These are phyloP conservation scores for Pyricularia grisea DNA, from an alignment of 2,329 filamentous ascomycete species.

Conservation along the genomic window DNA sequence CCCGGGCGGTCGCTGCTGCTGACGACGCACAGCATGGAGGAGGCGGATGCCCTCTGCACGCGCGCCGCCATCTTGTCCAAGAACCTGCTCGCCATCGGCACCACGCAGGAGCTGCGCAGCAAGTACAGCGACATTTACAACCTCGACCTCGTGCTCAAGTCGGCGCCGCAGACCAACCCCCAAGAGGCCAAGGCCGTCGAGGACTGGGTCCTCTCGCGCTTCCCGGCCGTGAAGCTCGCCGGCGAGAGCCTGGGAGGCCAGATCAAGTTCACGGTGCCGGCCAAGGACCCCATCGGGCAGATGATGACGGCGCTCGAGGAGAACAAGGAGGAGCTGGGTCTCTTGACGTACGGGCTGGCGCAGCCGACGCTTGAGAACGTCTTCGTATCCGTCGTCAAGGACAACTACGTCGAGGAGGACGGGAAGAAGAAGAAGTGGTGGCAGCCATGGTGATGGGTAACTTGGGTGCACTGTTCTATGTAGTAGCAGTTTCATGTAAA, in stretches of 20 bases:
- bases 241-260: slow-evolving; percentile 75
- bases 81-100: slow-evolving; percentile 78
- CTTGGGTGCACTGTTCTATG: too few relatives aligned
- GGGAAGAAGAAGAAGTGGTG: slow-evolving; percentile 40
- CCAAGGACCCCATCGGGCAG: slow-evolving; percentile 49
- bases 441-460: slow-evolving; percentile 21
- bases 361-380: slow-evolving; percentile 90
- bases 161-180: slow-evolving; percentile 62
- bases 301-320: slow-evolving; percentile 68
- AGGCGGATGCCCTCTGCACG: slow-evolving; percentile 79
- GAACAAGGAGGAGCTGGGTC: slow-evolving; percentile 55
- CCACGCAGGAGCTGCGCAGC: slow-evolving; percentile 59
- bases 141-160: slow-evolving; percentile 68
- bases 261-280: slow-evolving; percentile 71
- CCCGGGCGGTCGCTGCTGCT: slow-evolving; percentile 74
- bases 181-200: slow-evolving; percentile 60
- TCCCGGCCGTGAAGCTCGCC: slow-evolving; percentile 60
- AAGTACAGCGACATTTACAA: slow-evolving; percentile 72
- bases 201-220: slow-evolving; percentile 51
- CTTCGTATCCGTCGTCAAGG: slow-evolving; percentile 70
- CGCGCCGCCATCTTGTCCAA: slow-evolving; percentile 79
- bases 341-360: slow-evolving; percentile 80
- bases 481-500: too few relatives aligned
- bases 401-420: slow-evolving; percentile 66
- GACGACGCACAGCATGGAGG: slow-evolving; percentile 93